Evolutionary conservation across 345 rosid species (phyloP), one percentile per base, ranked within the genome.

Genomic region (Salix suchowensis): DNA sequence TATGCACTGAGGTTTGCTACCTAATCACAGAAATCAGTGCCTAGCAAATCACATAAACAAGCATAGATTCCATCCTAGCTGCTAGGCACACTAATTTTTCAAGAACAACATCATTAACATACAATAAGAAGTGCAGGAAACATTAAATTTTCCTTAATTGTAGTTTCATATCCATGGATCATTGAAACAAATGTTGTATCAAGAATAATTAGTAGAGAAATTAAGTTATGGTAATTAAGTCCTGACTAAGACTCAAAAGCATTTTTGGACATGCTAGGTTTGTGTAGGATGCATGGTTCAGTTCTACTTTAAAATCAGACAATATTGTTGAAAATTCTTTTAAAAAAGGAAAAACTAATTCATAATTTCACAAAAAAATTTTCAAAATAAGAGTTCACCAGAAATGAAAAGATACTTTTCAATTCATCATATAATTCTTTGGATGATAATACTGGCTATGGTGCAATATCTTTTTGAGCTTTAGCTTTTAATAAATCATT

Each of bases 371-470:
- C 14, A 42, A 24, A 0, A 40, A 10, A 0, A 0, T 10, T 40
- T 10, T 40, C 12, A 9, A 40, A 40, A 9, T 9, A 40, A 10
- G 12, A 10, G 36, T 34, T 10, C 44, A 9, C 4, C 0, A 40
- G 1, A 10, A 34, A 34, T 5, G 6, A 34, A 40, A 40, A 40
- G 44, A 2, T 40, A 40, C 44, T 2, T 40, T 40, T 40, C 44
- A 40, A 40, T 40, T 9, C 3, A 40, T 40, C 44, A 9, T 9
- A 40, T 1, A 40, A 40, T 40, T 40, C 12, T 40, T 40, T 11
- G 11, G 12, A 40, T 11, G 2, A 40, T 40, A 40, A 2, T 9
- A 40, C 0, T 2, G 1, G 0, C 3, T 0, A 4, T 32, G 2
- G 13, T 40, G 12, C 10, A 40, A 2, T 2, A 40, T 40, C 0